A percentile compares a stretch with the other conserved stretches of the same genome.
Evolutionary conservation across 1,284 basidiomycete genomes (phyloP).

Genomic region (Moesziomyces aphidis): DNA sequence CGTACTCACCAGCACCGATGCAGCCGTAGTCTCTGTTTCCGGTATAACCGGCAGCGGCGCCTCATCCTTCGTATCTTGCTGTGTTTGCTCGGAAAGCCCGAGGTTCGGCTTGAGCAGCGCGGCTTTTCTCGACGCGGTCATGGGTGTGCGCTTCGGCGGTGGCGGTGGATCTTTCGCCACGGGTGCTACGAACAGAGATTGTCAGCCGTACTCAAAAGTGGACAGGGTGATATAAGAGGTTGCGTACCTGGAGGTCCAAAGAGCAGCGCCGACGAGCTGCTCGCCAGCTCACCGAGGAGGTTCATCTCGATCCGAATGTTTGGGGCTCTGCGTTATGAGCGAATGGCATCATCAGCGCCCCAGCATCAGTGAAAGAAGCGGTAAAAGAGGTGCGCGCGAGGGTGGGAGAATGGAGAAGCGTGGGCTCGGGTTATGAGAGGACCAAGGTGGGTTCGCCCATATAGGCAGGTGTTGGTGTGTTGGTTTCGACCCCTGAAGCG

Average conservation of each 20-base stretch:
- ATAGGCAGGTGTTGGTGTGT: slow-evolving; percentile 10
- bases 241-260: slow-evolving; percentile 23
- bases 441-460: background rate
- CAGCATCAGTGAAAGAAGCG: background rate
- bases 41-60: slow-evolving; percentile 13
- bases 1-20: slow-evolving; percentile 9
- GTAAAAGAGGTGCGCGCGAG: background rate
- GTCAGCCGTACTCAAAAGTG: background rate
- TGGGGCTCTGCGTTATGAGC: background rate
- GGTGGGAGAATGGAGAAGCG: too few relatives aligned
- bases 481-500: slow-evolving; percentile 10
- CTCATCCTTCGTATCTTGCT: slow-evolving; percentile 1
- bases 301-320: slow-evolving; percentile 7
- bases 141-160: background rate
- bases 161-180: slow-evolving; percentile 19
- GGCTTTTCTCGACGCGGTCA: slow-evolving; percentile 3
- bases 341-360: background rate
- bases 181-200: slow-evolving; percentile 1
- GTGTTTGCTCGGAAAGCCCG: background rate
- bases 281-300: slow-evolving; percentile 14
- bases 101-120: slow-evolving; percentile 15
- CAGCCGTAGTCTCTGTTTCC: background rate
- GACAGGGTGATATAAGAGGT: background rate
- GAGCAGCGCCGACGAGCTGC: slow-evolving; percentile 18
- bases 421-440: background rate